A percentile compares a stretch with the other conserved stretches of the same genome.
phyloP scores from a whole-genome alignment of 2,329 filamentous ascomycete genomes.

The Pseudopyrenochaeta lycopersici region DNA sequence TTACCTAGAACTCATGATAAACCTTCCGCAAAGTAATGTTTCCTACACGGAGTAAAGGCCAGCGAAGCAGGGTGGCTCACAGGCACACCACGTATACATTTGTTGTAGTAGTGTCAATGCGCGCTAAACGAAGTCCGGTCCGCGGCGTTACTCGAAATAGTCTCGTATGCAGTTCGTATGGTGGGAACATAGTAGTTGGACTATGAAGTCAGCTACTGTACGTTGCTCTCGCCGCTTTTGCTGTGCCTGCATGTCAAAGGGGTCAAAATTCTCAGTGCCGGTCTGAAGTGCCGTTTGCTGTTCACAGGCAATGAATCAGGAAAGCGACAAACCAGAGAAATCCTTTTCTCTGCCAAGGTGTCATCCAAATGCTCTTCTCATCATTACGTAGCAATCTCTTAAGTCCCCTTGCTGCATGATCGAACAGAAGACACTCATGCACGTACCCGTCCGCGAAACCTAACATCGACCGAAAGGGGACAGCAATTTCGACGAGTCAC shows the following conservation, averaged over 20 bases:
- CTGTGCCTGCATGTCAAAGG: not conserved
- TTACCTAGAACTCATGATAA: too few relatives aligned
- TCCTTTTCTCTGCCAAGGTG: not conserved
- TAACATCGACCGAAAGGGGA: constrained; percentile 1
- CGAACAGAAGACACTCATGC: constrained; percentile 5
- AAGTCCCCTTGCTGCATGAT: constrained; percentile 14
- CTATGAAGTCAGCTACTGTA: not conserved
- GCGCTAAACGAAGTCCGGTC: not conserved
- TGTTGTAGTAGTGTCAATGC: too few relatives aligned
- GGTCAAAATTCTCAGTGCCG: not conserved
- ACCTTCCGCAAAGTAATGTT: too few relatives aligned
- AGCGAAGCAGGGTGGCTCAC: too few relatives aligned
- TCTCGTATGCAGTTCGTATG: not conserved
- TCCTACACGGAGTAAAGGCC: too few relatives aligned
- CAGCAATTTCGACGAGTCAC: constrained; percentile 3
- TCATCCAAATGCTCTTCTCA: not conserved
- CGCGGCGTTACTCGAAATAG: not conserved
- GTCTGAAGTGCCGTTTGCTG: not conserved
- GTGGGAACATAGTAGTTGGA: too few relatives aligned
- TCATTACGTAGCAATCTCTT: constrained; percentile 2
- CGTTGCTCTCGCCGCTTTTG: not conserved
- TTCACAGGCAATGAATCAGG: not conserved
- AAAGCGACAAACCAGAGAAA: not conserved
- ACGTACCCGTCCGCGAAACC: constrained; percentile 2
- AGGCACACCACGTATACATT: too few relatives aligned